These are phyloP conservation scores for Xylaria sp. DNA, from an alignment of 2,329 filamentous ascomycete species.

Conservation along the genomic window DNA sequence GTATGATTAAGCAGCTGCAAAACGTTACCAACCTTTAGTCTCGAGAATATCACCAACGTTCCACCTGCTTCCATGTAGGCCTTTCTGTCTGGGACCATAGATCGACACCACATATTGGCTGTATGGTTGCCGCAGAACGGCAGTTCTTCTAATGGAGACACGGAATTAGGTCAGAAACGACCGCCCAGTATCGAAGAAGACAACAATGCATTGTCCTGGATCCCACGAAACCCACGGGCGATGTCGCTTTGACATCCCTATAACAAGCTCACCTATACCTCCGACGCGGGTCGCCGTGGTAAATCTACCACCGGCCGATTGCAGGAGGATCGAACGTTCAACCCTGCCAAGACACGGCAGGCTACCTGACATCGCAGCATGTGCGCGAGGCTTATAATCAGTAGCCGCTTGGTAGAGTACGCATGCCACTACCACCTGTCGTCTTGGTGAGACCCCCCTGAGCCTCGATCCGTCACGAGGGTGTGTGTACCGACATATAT, in stretches of 20 bases:
- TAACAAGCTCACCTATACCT: constrained; percentile 3
- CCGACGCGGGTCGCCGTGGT: constrained; percentile 18
- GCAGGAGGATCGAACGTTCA: constrained; percentile 17
- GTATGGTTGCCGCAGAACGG: constrained; percentile 8
- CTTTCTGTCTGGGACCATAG: neutral
- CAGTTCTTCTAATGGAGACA: constrained; percentile 16
- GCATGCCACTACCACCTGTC: neutral
- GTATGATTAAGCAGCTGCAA: constrained; percentile 1
- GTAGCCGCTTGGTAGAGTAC: neutral
- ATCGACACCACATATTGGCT: neutral
- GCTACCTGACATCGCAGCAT: constrained; percentile 10
- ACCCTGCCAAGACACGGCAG: constrained; percentile 19
- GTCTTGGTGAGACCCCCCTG: neutral
- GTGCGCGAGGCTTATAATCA: constrained; percentile 5
- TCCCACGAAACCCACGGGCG: neutral
- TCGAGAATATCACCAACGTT: neutral
- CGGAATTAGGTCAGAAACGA: constrained; percentile 5
- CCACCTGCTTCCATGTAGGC: neutral
- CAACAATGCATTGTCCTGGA: neutral
- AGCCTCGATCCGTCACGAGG: neutral
- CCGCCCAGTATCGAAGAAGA: constrained; percentile 3
- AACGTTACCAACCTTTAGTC: neutral
- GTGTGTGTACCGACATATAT: too few species aligned
- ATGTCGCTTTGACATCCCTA: constrained; percentile 4
- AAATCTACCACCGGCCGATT: constrained; percentile 25